A percentile compares a stretch with the other conserved stretches of the same genome.
phyloP scores from a whole-genome alignment of 306 rosid species.

The Astragalus membranaceus region DNA sequence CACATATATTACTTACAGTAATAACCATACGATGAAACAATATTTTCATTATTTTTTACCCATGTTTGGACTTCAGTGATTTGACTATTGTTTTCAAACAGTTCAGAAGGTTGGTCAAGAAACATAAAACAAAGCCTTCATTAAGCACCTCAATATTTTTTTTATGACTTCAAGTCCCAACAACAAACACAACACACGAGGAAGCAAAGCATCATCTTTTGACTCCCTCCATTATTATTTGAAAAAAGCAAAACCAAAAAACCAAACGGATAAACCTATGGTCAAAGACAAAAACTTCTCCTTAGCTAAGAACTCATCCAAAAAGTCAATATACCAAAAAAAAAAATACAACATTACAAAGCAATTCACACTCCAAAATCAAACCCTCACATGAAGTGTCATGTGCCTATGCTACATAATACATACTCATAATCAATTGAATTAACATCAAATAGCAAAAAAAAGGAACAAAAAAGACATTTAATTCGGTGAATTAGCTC shows the following conservation, averaged over 20 bases:
- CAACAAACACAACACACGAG: not conserved
- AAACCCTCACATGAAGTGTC: constrained; percentile 2
- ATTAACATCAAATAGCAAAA: not conserved
- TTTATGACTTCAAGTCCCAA: not conserved
- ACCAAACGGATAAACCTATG: not conserved
- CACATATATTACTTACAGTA: not conserved
- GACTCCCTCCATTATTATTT: not conserved
- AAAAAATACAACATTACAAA: not conserved
- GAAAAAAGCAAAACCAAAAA: not conserved
- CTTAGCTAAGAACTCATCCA: not conserved
- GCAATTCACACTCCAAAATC: constrained; percentile 20
- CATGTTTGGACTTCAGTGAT: not conserved
- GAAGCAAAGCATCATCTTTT: constrained; percentile 3
- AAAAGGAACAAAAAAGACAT: not conserved
- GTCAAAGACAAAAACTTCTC: not conserved
- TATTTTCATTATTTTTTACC: not conserved
- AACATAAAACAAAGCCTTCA: not conserved
- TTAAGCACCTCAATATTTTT: not conserved
- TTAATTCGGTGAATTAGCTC: not conserved
- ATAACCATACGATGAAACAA: not conserved
- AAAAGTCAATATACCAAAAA: not conserved
- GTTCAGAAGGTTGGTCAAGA: not conserved
- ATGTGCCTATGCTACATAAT: not conserved
- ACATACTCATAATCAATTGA: not conserved
- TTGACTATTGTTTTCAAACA: not conserved